Percentiles rank a stretch among this genome's conserved stretches.
These are phyloP conservation scores for Astraeus odoratus DNA, from an alignment of 768 basidiomycete genomes.

Conservation along the genomic window DNA sequence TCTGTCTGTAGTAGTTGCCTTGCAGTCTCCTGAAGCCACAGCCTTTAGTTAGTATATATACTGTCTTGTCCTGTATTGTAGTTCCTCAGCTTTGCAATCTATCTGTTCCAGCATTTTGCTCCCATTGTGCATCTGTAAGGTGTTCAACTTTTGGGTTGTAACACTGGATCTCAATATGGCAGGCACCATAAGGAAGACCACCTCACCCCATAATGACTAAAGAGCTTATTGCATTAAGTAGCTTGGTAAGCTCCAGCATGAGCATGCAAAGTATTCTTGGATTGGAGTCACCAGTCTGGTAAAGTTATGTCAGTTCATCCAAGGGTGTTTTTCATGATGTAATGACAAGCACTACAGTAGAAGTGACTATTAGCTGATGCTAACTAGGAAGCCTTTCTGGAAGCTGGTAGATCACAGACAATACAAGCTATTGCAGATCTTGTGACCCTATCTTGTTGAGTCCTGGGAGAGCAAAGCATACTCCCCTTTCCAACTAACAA, in stretches of 20 bases:
- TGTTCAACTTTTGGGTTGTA: too few relatives aligned
- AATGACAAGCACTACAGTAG: conserved; percentile 27
- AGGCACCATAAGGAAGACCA: conserved; percentile 16
- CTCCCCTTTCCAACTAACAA: conserved; percentile 23
- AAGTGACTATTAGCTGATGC: conserved; percentile 16
- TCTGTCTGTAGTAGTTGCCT: too few relatives aligned
- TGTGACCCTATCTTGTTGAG: conserved; percentile 7
- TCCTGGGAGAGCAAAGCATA: conserved; percentile 16
- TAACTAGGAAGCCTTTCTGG: conserved; percentile 18
- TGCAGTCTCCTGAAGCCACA: too few relatives aligned
- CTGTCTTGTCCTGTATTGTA: too few relatives aligned
- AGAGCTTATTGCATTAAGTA: background rate
- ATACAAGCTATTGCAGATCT: conserved; percentile 20
- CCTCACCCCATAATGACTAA: conserved; percentile 1
- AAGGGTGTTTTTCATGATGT: conserved; percentile 10
- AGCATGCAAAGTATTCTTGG: background rate
- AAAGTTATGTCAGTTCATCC: conserved; percentile 3
- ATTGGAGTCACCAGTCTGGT: conserved; percentile 2
- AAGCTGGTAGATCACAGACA: conserved; percentile 32
- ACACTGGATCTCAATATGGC: conserved; percentile 21
- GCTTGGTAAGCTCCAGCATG: background rate
- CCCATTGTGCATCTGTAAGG: too few relatives aligned
- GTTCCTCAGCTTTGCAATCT: too few relatives aligned
- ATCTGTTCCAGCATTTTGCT: too few relatives aligned
- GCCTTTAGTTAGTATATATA: too few relatives aligned